Base-by-base conservation (phyloP, 1,284 basidiomycete genomes). In the Chalciporus sp. region DNA sequence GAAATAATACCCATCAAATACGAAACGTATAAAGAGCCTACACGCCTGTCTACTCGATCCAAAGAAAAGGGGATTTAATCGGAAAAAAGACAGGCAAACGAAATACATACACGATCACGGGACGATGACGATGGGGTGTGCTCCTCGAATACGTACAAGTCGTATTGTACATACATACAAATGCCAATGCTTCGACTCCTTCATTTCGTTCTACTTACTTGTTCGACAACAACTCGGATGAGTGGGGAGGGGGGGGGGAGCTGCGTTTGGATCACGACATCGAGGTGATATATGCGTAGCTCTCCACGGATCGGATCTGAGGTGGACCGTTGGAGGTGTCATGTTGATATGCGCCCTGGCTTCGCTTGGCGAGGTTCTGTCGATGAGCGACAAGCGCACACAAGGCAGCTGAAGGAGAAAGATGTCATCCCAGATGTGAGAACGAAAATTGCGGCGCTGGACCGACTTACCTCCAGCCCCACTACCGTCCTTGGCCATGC, bases 401-500 rank as follows among this genome's bases (percentile, higher is more conserved):
- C 47, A 92, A 73, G 19, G 90, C 90, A 65, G 90, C 90, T 92
- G 54, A 39, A 42, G 31, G 35, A 41, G 16, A 35, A 28, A n/a
- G 37, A 52, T 49, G 39, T 59, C 46, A 52, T 37, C 35, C 35
- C 29, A 17, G 27, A 58, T 45, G 20, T 19, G 46, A 33, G 45
- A 42, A 35, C 0, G 19, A 42, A 37, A 31, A 29, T 37, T 26
- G 47, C 35, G 35, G 26, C 31, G 39, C 39, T 12, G 9, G 20
- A 47, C 29, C n/a, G 19, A 58, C 88, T 73, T 72, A 95, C 93
- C 94, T 67, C 96, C 96, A 39, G 96, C 94, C 49, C 96, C 97
- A 68, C 92, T 95, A 23, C 97, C 96, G 67, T 99, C 97, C 74
- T 97, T 98, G 5, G 96, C 96, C 63, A 98, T 72, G 20, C 93